Conservation (phyloP, 352 stramenopile species). For the Pythium rishiriense region DNA sequence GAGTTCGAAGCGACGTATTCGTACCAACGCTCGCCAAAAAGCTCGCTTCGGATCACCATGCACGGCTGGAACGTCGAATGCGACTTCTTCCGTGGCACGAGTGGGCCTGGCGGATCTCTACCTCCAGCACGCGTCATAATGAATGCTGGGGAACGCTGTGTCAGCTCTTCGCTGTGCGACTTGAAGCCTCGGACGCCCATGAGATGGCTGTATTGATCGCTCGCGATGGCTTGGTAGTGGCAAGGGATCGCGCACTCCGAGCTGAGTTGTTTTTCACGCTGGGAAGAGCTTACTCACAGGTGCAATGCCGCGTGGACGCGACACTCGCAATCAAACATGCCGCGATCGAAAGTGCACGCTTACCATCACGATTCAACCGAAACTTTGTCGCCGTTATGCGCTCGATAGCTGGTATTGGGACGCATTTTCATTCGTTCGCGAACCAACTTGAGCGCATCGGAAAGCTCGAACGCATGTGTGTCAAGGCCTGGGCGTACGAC, state of each 20-base stretch:
- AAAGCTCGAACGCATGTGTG: slow-evolving; percentile 66
- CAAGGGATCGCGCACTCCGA: slow-evolving; percentile 10
- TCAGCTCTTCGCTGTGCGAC: slow-evolving; percentile 10
- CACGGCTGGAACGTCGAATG: neutral
- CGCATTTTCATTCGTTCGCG: slow-evolving; percentile 41
- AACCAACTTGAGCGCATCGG: slow-evolving; percentile 40
- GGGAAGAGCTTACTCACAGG: neutral
- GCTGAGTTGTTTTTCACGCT: slow-evolving; percentile 20
- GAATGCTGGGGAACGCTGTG: slow-evolving; percentile 24
- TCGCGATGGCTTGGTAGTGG: slow-evolving; percentile 8
- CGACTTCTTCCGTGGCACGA: slow-evolving; percentile 14
- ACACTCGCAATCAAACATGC: slow-evolving; percentile 22
- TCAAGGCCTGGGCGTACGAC: slow-evolving; percentile 55
- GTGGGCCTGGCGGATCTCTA: slow-evolving; percentile 2
- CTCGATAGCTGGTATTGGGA: slow-evolving; percentile 36
- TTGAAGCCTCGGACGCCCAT: slow-evolving; percentile 13
- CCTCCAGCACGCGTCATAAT: slow-evolving; percentile 9
- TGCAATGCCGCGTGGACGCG: neutral
- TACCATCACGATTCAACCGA: slow-evolving; percentile 1
- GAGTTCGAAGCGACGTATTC: slow-evolving; percentile 35
- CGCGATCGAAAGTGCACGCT: slow-evolving; percentile 13
- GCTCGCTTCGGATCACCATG: slow-evolving; percentile 5
- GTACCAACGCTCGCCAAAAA: slow-evolving; percentile 23
- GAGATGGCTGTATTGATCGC: slow-evolving; percentile 19
- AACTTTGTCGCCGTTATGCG: slow-evolving; percentile 42